Base-by-base conservation (phyloP, 768 basidiomycete genomes). In the Rhodotorula graminis region DNA sequence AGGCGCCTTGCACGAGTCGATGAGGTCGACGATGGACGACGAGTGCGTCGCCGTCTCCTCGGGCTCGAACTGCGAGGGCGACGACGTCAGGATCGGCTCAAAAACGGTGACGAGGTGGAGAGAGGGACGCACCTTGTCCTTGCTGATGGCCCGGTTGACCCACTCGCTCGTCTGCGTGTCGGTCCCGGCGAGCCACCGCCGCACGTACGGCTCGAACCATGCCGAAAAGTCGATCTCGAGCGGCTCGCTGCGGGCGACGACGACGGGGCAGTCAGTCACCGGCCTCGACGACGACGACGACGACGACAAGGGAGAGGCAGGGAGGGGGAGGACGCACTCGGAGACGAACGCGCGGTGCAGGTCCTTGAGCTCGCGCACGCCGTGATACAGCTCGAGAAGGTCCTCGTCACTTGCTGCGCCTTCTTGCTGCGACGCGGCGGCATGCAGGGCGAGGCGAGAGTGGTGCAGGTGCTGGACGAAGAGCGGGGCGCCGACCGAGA, bases 21-120 rank as follows among this genome's bases (percentile, higher is more conserved):
- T 97, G 2, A 99, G 84, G 81, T 99, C 96, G 33, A 93, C 88
- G 66, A 99, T 94, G 0, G 95, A 98, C n/a, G 94, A 93, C 77
- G 92, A 95, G 78, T 94, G 91, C 0, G 90, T 90, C 1, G 70
- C 81, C 6, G 63, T 91, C 87, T 19, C 90, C 85, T 82, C 93
- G 86, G 67, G 91, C 85, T 83, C 93, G 69, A 82, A 82, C 81
- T 81, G 70, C 12, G 4, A 0, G 7, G 6, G 57, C 37, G 14
- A 25, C 4, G 25, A 57, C 14, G 37, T 25, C 37, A 42, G 58
- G 37, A 2, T 0, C 8, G 11, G 58, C n/a, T 16, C 14, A n/a
- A 6, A 2, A 23, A 18, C n/a, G 49, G 11, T 90, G 73, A 42
- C 49, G n/a, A 40, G 57, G 50, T 14, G 44, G 15, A 14, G 15